Evolutionary conservation across 2,329 filamentous ascomycete genomes (phyloP).

Genomic region (Fusarium lyarnte): DNA sequence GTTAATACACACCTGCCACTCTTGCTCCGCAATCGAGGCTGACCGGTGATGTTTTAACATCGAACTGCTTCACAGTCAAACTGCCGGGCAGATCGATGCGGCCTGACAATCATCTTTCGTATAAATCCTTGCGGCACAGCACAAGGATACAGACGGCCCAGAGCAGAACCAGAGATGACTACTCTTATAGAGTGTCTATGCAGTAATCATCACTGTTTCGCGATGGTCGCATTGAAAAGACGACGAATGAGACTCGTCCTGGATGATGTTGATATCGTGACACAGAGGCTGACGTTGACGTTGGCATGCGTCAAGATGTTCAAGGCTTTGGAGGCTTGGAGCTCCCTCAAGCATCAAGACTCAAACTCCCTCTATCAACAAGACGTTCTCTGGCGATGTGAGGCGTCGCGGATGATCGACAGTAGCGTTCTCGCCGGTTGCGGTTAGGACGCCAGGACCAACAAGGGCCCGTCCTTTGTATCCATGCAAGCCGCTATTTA

Average conservation of each 20-base stretch:
- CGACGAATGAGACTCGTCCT: neutral
- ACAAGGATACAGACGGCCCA: slow-evolving; percentile 4
- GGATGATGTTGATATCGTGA: neutral
- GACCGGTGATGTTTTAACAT: neutral
- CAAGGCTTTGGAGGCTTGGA: slow-evolving; percentile 7
- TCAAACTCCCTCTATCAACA: slow-evolving; percentile 3
- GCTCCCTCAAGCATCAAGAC: neutral
- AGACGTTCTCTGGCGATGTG: slow-evolving; percentile 7
- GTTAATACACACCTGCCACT: neutral
- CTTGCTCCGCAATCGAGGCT: neutral
- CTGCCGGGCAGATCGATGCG: slow-evolving; percentile 28
- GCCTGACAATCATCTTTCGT: slow-evolving; percentile 5
- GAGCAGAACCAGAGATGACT: neutral
- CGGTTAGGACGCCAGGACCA: slow-evolving; percentile 19
- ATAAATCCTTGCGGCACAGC: slow-evolving; percentile 18
- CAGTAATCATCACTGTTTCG: neutral
- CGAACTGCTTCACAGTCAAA: neutral
- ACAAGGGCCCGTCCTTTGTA: neutral
- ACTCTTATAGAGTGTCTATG: neutral
- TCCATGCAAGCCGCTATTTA: neutral
- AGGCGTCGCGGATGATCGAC: slow-evolving; percentile 44
- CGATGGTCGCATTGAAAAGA: neutral
- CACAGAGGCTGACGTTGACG: neutral
- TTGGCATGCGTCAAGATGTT: slow-evolving; percentile 31
- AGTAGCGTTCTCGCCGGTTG: slow-evolving; percentile 38